Evolutionary conservation across 257 asterid genomes (phyloP).

Genomic region (Eustoma russellianum): DNA sequence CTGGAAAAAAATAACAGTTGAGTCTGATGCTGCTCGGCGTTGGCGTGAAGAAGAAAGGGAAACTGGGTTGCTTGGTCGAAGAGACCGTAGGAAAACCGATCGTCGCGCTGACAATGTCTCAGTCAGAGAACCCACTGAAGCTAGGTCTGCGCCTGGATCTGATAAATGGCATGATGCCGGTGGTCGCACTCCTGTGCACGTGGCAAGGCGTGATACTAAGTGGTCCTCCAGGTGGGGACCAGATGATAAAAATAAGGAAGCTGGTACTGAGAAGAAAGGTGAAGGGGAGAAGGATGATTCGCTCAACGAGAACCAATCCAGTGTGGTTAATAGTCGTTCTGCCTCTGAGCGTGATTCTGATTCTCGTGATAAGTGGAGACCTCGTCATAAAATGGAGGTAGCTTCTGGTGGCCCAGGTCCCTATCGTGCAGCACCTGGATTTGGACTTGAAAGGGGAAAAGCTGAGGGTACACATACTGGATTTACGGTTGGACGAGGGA

Average conservation of each 20-base stretch:
- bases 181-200: constrained; percentile 62
- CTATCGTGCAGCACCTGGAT: constrained; percentile 94
- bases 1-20: constrained; percentile 57
- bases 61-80: constrained; percentile 87
- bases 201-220: constrained; percentile 79
- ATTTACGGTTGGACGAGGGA: constrained; percentile 88
- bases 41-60: constrained; percentile 99
- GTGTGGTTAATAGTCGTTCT: constrained; percentile 41
- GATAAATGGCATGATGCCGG: constrained; percentile 76
- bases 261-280: constrained; percentile 50
- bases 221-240: constrained; percentile 99
- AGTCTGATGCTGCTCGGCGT: constrained; percentile 75
- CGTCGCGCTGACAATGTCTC: constrained; percentile 64
- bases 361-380: constrained; percentile 99
- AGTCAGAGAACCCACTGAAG: constrained; percentile 64
- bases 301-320: constrained; percentile 51
- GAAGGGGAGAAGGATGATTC: constrained; percentile 79
- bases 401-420: constrained; percentile 49
- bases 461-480: constrained; percentile 71
- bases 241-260: constrained; percentile 88
- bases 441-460: constrained; percentile 76
- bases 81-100: constrained; percentile 87
- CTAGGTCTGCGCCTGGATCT: constrained; percentile 45
- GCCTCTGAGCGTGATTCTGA: constrained; percentile 74
- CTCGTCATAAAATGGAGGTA: constrained; percentile 90